Evolutionary conservation across 1,284 basidiomycete species (phyloP), one percentile per base, ranked within the genome.

Genomic region (Fistulinella staudtii): DNA sequence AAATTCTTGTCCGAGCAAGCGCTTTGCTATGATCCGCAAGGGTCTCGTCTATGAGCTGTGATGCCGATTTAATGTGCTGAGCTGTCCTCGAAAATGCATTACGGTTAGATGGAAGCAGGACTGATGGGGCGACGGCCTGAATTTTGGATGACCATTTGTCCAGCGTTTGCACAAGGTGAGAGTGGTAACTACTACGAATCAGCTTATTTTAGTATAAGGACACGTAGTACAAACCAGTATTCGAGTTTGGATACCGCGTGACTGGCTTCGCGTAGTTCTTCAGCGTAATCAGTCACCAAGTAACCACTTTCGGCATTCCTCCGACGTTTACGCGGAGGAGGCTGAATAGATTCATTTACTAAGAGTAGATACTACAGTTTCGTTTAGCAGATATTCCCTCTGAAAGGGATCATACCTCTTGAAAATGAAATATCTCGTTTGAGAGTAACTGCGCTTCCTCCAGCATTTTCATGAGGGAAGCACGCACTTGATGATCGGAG

Each of bases 81-180:
- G 65, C 55, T 56, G 74, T 70, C 28, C 71, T 70, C 17, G 72
- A 74, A 63, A 89, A 89, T 5, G 82, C 69, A 46, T 78, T 81
- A 13, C 79, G 74, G 41, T 79, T 83, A 8, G 80, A 79, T 33
- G 82, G 81, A 13, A 89, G 69, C 36, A 96, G 74, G 27, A 79
- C 78, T 3, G 80, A 80, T 7, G 87, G 82, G 0, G 90, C 80
- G 5, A 94, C 92, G 0, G 92, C 88, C 58, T 93, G 89, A 36
- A 96, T 88, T 69, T 96, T 97, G 27, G 85, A 76, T 7, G 89
- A 93, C 93, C 93, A 97, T 68, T 96, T 96, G 38, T 76, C 70
- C 15, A 97, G 74, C 2, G 89, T 91, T 45, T 82, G 79, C 30
- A 91, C 64, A 13, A 89, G 71, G 53, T 83, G 71, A 2, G 80